Base-by-base conservation (phyloP, 306 rosid genomes). In the Chamaecrista fasciculata region DNA sequence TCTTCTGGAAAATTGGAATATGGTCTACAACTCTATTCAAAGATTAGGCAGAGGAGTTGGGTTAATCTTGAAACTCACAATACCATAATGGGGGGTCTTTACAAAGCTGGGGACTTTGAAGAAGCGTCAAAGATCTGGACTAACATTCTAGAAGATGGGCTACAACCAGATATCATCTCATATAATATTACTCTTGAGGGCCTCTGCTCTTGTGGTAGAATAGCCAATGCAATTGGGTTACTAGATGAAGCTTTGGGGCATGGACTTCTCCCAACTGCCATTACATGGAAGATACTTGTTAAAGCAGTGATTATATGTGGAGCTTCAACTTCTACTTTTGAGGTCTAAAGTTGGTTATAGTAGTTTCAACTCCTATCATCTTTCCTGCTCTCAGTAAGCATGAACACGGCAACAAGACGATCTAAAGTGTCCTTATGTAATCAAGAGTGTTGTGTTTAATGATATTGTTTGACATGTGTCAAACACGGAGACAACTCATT, bases 241-340 rank as follows among this genome's bases (percentile, higher is more conserved):
- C 67, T 89, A 42, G 71, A 85, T 42, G 82, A 91, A 69, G 99
- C 99, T 81, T 61, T 91, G 84, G 37, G 50, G 64, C 83, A 65
- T 49, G 96, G 91, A 76, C 68, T 84, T 77, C 78, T 87, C 71
- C 96, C 97, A 2, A 89, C 92, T 69, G 80, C 73, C 62, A 80
- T 89, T 78, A 94, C 96, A 11, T 94, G 96, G 99, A 37, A 84
- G 74, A 89, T 94, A 76, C 88, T 95, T 74, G 92, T 95, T 73
- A 85, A 97, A 81, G 96, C 89, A 12, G 89, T 90, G 62, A 55
- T 82, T 53, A 67, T 65, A 59, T 70, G 33, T 50, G 85, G 75
- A 5, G 69, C 72, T 46, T 74, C 70, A 29, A 77, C 57, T 36
- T 78, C 76, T 79, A 69, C 20, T 47, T 52, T 70, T 43, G 50